phyloP scores from a whole-genome alignment of 345 rosid species.

The Eucalyptus camaldulensis region DNA sequence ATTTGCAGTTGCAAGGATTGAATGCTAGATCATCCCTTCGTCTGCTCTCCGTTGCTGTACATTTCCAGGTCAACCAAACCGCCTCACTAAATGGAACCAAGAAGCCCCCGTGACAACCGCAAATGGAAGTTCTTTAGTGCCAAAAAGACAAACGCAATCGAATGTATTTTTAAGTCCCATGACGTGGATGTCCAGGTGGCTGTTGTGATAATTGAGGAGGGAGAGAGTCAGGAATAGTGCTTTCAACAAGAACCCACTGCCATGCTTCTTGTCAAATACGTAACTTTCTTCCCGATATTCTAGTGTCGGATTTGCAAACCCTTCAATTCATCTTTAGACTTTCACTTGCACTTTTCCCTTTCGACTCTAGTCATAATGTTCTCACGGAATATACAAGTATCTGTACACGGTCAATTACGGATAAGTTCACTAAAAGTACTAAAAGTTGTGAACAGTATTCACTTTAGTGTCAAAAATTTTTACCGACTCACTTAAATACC shows the following conservation, averaged over 20 bases:
- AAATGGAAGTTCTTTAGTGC: background rate
- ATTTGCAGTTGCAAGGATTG: background rate
- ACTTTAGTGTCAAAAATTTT: accelerated
- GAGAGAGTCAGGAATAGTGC: background rate
- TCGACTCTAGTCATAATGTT: background rate
- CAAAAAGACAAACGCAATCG: background rate
- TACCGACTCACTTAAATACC: accelerated
- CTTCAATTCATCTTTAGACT: background rate
- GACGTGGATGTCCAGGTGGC: background rate
- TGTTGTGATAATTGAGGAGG: background rate
- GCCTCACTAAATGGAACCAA: background rate
- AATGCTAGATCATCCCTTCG: background rate
- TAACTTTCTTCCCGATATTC: background rate
- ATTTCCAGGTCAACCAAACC: background rate
- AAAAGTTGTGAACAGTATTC: too few species aligned
- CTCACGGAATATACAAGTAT: background rate
- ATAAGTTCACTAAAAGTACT: too few species aligned
- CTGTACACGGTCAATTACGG: accelerated
- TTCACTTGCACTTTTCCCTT: background rate
- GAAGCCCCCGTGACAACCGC: background rate
- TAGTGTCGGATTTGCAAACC: background rate
- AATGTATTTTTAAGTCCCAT: background rate
- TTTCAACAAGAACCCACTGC: background rate
- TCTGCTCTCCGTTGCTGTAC: background rate
- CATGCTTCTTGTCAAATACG: background rate